A percentile compares a stretch with the other conserved stretches of the same genome.
Evolutionary conservation across 192 early-diverging fungal genomes (phyloP).

Genomic region (Nowakowskiella sp.): DNA sequence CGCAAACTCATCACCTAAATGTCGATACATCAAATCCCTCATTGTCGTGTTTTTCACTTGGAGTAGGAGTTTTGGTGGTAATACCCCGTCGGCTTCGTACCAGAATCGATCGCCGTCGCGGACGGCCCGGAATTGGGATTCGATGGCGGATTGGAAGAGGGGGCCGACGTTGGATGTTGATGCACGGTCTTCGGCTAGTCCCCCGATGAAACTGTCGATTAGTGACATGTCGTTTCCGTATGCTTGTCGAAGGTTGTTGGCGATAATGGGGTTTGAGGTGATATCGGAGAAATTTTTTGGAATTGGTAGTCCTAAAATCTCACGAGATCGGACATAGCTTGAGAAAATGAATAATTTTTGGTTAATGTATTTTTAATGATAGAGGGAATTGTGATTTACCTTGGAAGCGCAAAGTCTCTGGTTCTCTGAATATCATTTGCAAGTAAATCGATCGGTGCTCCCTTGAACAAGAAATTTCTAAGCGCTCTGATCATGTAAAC

Average conservation of each 20-base stretch:
- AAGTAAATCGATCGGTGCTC: conserved; percentile 2
- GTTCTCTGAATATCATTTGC: not conserved
- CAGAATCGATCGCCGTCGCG: conserved; percentile 19
- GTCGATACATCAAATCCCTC: not conserved
- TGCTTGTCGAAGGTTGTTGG: not conserved
- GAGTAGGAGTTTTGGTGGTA: not conserved
- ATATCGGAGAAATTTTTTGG: not conserved
- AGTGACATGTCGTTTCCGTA: not conserved
- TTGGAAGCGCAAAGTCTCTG: not conserved
- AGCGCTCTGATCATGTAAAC: not conserved
- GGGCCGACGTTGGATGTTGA: conserved; percentile 1
- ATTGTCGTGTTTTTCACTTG: conserved; percentile 11
- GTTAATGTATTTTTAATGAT: too few species aligned
- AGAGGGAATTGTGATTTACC: conserved; percentile 1
- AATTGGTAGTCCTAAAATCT: not conserved
- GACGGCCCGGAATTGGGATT: conserved; percentile 11
- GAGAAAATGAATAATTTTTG: too few species aligned
- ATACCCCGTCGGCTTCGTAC: conserved; percentile 15
- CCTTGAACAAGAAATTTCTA: not conserved
- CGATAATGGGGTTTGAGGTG: not conserved
- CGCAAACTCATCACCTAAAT: too few species aligned
- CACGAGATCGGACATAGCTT: too few species aligned
- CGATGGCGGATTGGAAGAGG: not conserved
- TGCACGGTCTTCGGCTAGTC: conserved; percentile 5
- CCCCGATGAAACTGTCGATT: conserved; percentile 3